Percentiles rank a stretch among this genome's conserved stretches.
Evolutionary conservation across 306 rosid species (phyloP).

Genomic region (Vicia sativa): DNA sequence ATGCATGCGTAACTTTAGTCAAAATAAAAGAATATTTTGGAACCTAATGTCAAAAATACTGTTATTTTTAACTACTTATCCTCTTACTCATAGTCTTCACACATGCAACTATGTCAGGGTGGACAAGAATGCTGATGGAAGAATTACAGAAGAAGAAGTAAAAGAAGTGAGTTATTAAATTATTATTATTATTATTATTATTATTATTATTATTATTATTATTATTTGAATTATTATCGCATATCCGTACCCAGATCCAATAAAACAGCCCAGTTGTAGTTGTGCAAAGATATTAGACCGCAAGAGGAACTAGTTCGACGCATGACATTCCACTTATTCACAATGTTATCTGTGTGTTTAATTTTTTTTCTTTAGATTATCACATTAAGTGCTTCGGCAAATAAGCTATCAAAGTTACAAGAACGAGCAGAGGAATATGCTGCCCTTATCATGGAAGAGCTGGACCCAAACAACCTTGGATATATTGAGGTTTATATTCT

Average conservation of each 20-base stretch:
- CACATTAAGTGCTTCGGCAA: conserved; percentile 76
- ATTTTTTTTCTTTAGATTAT: conserved; percentile 57
- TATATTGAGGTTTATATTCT: conserved; percentile 63
- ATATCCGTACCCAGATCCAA: too few species aligned
- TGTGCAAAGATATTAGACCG: background rate
- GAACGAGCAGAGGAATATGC: conserved; percentile 88
- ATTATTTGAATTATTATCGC: background rate
- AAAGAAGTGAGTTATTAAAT: conserved; percentile 58
- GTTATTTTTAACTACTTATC: background rate
- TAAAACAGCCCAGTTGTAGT: background rate
- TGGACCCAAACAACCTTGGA: conserved; percentile 78
- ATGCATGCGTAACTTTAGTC: background rate
- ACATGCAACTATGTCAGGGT: conserved; percentile 58
- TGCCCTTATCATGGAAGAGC: conserved; percentile 90
- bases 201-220: too few species aligned
- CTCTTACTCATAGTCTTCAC: conserved; percentile 2
- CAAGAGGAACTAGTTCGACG: too few species aligned
- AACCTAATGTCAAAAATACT: background rate
- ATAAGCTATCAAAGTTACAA: conserved; percentile 72
- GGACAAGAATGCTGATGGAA: conserved; percentile 88
- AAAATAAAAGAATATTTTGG: background rate
- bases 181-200: too few species aligned
- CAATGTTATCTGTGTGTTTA: background rate
- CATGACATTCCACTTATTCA: too few species aligned
- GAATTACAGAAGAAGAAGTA: conserved; percentile 79